These are phyloP conservation scores for Cutaneotrichosporon mucoides DNA, from an alignment of 1,284 basidiomycete genomes.

Conservation along the genomic window DNA sequence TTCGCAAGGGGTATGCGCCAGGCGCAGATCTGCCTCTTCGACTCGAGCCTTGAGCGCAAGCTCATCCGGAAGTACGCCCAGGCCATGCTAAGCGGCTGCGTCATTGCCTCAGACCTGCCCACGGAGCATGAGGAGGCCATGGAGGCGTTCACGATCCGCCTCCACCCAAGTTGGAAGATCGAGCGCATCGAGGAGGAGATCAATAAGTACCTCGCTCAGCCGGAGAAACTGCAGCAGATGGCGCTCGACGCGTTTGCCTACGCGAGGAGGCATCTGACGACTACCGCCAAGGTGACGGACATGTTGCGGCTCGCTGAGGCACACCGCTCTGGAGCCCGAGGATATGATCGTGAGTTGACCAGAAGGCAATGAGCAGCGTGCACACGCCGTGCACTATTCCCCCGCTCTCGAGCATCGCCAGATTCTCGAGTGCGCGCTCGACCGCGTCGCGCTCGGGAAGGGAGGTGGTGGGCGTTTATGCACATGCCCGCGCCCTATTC, in stretches of 20 bases:
- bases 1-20: constrained; percentile 46
- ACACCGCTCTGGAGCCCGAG: constrained; percentile 35
- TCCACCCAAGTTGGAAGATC: constrained; percentile 41
- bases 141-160: constrained; percentile 34
- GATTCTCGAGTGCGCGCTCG: no score
- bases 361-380: no score
- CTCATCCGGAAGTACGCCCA: constrained; percentile 49
- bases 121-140: constrained; percentile 46
- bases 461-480: background rate
- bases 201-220: constrained; percentile 30
- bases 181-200: constrained; percentile 38
- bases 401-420: no score
- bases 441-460: no score
- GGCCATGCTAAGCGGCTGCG: constrained; percentile 45
- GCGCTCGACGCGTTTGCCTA: constrained; percentile 43
- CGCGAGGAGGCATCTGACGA: constrained; percentile 41
- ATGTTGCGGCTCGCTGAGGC: constrained; percentile 38
- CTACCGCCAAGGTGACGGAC: constrained; percentile 40
- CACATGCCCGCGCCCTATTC: no score
- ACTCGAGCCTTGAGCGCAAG: constrained; percentile 46
- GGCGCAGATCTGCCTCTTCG: constrained; percentile 48
- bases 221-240: constrained; percentile 40
- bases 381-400: no score
- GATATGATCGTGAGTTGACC: constrained; percentile 39
- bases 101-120: constrained; percentile 44